Conservation (phyloP, 2,329 filamentous ascomycete genomes). For the Chaetomium sp. region DNA sequence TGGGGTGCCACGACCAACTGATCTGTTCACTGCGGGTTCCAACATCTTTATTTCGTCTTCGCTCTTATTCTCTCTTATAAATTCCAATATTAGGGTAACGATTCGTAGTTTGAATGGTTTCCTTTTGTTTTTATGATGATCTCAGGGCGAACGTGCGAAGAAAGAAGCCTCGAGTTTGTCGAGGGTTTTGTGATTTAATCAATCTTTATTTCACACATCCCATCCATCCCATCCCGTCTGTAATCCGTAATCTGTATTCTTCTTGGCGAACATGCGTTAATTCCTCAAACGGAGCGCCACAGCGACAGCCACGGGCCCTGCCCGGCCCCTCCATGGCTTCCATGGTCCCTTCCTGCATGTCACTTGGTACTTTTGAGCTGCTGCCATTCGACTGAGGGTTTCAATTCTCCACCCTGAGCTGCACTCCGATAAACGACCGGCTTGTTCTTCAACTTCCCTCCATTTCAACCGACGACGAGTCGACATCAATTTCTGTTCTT, state of each 20-base stretch:
- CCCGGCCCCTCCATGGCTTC: not conserved
- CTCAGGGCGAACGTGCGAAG: not conserved
- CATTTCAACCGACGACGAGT: not conserved
- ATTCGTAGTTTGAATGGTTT: not conserved
- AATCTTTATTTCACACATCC: too few relatives aligned
- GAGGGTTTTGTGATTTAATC: too few relatives aligned
- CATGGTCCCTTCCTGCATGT: not conserved
- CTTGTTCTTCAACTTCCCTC: not conserved
- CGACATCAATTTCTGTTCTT: not conserved
- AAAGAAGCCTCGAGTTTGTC: too few relatives aligned
- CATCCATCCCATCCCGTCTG: too few relatives aligned
- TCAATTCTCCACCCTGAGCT: slow-evolving; percentile 12
- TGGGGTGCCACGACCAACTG: not conserved
- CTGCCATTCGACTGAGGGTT: slow-evolving; percentile 4
- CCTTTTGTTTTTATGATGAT: not conserved
- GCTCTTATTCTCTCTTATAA: not conserved
- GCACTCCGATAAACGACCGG: slow-evolving; percentile 5
- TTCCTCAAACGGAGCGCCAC: not conserved
- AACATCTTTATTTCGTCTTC: not conserved
- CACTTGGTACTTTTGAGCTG: not conserved
- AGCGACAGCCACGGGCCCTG: not conserved
- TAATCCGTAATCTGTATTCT: not conserved
- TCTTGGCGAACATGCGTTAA: not conserved
- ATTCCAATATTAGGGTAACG: not conserved
- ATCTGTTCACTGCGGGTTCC: not conserved